Percentiles rank a stretch among this genome's conserved stretches.
phyloP scores from a whole-genome alignment of 495 filamentous ascomycete genomes.

The Penicillium simplicissimum region DNA sequence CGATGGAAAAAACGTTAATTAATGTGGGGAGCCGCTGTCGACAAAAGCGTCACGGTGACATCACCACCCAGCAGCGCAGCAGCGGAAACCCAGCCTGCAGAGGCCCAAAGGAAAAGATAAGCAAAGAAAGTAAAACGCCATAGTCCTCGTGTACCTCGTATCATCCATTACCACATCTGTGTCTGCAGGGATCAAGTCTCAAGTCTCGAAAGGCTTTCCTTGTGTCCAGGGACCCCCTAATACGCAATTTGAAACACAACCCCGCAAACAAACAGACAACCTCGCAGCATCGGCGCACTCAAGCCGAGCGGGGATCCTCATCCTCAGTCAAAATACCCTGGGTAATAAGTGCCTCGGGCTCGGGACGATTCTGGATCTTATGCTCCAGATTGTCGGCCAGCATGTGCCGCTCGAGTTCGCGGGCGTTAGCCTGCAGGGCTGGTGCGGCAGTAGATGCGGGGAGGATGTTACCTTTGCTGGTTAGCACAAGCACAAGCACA shows the following conservation, averaged over 20 bases:
- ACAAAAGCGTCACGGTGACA: constrained; percentile 29
- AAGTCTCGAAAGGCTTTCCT: background rate
- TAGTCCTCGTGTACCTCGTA: constrained; percentile 10
- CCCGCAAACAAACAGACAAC: constrained; percentile 1
- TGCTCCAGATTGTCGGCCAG: constrained; percentile 80
- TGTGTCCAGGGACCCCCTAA: background rate
- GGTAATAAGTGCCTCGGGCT: constrained; percentile 71
- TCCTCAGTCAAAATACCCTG: constrained; percentile 74
- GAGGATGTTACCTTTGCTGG: constrained; percentile 72
- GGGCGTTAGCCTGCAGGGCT: constrained; percentile 71
- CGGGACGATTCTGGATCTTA: constrained; percentile 72
- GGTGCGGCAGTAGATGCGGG: constrained; percentile 67
- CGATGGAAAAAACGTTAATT: constrained; percentile 10
- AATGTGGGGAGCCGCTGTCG: background rate
- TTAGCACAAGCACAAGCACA: constrained; percentile 11
- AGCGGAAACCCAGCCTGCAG: constrained; percentile 2
- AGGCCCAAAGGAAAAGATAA: background rate
- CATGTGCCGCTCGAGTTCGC: constrained; percentile 83
- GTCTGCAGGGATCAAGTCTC: background rate
- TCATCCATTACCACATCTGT: constrained; percentile 1
- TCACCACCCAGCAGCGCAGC: constrained; percentile 20
- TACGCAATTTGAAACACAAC: background rate
- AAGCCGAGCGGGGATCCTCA: constrained; percentile 42
- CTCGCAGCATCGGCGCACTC: background rate
- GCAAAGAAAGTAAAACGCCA: constrained; percentile 13